Percentiles rank a stretch among this genome's conserved stretches.
Conservation (phyloP, 2,329 filamentous ascomycete species). For the Claviceps sorghi region DNA sequence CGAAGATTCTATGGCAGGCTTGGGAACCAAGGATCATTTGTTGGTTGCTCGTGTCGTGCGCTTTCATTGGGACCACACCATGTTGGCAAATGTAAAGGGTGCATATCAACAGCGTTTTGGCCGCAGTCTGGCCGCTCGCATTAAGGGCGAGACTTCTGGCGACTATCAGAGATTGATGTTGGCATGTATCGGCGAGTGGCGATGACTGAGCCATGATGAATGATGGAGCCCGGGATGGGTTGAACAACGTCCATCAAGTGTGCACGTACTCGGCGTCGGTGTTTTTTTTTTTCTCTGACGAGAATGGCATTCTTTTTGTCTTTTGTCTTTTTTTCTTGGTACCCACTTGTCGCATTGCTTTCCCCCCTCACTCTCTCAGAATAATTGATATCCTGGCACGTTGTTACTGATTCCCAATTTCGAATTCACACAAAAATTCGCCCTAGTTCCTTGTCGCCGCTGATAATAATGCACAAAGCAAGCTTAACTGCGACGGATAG, state of each 20-base stretch:
- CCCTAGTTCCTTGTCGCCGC: neutral
- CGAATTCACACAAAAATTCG: neutral
- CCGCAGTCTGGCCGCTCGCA: slow-evolving; percentile 50
- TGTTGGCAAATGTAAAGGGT: slow-evolving; percentile 62
- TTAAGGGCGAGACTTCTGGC: slow-evolving; percentile 72
- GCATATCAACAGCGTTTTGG: slow-evolving; percentile 62
- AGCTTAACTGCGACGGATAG: neutral
- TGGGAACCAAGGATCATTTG: slow-evolving; percentile 74
- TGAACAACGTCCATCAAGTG: too few relatives aligned
- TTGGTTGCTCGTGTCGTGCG: slow-evolving; percentile 66
- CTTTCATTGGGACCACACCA: slow-evolving; percentile 66
- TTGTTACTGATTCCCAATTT: neutral
- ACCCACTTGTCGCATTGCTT: too few relatives aligned
- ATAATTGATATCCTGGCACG: neutral
- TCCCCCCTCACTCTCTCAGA: neutral
- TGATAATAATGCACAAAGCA: neutral
- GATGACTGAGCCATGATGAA: neutral
- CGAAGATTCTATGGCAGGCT: slow-evolving; percentile 76
- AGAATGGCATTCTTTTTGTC: neutral
- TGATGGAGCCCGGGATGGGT: too few relatives aligned
- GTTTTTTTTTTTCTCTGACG: neutral
- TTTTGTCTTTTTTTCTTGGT: too few relatives aligned
- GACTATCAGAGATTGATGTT: slow-evolving; percentile 68
- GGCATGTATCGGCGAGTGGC: slow-evolving; percentile 41
- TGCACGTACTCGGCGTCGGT: neutral